Evolutionary conservation across 305 asterid genomes (phyloP).

Genomic region (Fraxinus angustifolia): DNA sequence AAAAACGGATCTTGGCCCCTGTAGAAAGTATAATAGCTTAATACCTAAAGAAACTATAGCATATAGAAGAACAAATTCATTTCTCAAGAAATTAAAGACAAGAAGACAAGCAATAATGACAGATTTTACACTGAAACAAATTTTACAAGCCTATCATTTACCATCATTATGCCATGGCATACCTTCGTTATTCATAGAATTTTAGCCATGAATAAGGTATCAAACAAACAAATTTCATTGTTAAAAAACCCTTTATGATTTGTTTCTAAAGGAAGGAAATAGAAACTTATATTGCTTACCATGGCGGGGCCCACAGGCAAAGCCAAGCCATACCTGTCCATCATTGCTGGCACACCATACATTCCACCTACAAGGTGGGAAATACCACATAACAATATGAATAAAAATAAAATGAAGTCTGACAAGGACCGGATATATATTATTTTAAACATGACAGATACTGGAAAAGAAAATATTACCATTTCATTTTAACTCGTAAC

Average conservation of each 20-base stretch:
- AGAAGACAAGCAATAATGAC: neutral
- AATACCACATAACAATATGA: neutral
- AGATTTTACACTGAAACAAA: neutral
- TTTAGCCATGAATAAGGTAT: neutral
- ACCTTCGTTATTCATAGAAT: neutral
- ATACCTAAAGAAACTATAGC: neutral
- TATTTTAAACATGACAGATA: neutral
- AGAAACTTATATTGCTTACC: constrained; percentile 37
- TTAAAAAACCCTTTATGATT: neutral
- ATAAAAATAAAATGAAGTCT: neutral
- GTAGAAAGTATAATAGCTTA: constrained; percentile 21
- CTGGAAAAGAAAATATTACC: constrained; percentile 14
- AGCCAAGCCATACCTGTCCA: constrained; percentile 67
- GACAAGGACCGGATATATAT: neutral
- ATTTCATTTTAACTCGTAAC: neutral
- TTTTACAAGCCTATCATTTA: neutral
- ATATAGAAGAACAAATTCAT: neutral
- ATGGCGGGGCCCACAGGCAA: constrained; percentile 67
- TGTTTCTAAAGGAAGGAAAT: neutral
- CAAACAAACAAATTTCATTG: constrained; percentile 1
- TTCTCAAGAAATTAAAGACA: neutral
- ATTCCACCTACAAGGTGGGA: constrained; percentile 54
- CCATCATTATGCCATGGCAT: constrained; percentile 6
- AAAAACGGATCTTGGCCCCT: constrained; percentile 76
- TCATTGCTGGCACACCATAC: constrained; percentile 71